phyloP scores from a whole-genome alignment of 305 asterid genomes.

The Euphrasia arctica region DNA sequence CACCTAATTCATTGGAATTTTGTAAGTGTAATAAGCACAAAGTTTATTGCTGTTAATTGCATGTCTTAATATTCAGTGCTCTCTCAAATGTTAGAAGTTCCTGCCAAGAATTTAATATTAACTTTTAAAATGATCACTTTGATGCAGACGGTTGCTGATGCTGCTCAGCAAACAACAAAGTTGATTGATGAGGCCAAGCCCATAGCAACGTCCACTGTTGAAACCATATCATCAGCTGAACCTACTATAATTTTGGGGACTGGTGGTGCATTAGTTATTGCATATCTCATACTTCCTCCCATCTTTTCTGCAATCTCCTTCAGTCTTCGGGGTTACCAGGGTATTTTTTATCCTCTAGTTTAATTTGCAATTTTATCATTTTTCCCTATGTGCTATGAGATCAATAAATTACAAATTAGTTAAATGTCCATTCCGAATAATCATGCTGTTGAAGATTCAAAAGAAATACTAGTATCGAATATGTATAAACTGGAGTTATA shows the following conservation, averaged over 20 bases:
- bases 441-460: background rate
- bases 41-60: background rate
- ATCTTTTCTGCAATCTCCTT: constrained; percentile 69
- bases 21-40: background rate
- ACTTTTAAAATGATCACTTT: constrained; percentile 19
- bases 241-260: constrained; percentile 62
- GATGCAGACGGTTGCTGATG: constrained; percentile 79
- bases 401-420: background rate
- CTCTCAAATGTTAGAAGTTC: constrained; percentile 8
- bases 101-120: constrained; percentile 1
- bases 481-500: background rate
- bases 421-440: background rate
- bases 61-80: background rate
- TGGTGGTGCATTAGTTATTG: constrained; percentile 70
- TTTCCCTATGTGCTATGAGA: background rate
- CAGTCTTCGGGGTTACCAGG: constrained; percentile 75
- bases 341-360: constrained; percentile 37
- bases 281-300: constrained; percentile 81
- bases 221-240: constrained; percentile 71
- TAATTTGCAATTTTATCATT: constrained; percentile 1
- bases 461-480: background rate
- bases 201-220: constrained; percentile 72
- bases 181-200: constrained; percentile 80
- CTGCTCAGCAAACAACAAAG: constrained; percentile 80
- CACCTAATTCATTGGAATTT: background rate